Evolutionary conservation across 192 early-diverging fungal genomes (phyloP), one percentile per base, ranked within the genome.

Genomic region (Coemansia sp.): DNA sequence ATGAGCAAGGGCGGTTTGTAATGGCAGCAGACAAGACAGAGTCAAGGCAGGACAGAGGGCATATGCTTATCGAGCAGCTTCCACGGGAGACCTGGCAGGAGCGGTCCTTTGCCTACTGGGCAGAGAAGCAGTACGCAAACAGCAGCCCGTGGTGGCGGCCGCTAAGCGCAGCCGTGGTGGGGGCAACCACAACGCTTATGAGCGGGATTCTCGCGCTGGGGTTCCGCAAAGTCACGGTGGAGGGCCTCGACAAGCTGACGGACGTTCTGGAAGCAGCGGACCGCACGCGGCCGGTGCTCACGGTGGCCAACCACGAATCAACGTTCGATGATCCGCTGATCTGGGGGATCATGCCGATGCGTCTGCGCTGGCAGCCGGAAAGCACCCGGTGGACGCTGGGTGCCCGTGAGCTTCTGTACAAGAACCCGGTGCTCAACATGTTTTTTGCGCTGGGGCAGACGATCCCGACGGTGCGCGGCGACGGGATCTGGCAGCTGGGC

Each of bases 371-470:
- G 54, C 55, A 63, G 30, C 77, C 71, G 1, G 61, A 81, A 6
- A 54, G 73, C 20, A 79, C 87, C 69, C 84, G 93, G 37, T 93
- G 90, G 89, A 86, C 88, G 6, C 71, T 96, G 36, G 90, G 91
- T n/a, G 91, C 93, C 6, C 84, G 84, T 50, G 92, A 96, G 58
- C 84, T 93, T 16, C 88, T 90, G 43, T 96, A 87, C 74, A 84
- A 79, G 20, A 89, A 81, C 63, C 70, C 81, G 80, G 28, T 53
- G 12, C 6, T 63, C 34, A 76, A 69, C 41, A 54, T 60, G 4
- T 88, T 90, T 51, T 93, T 96, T 64, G 76, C 84, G 18, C 75
- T 87, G 12, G 92, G 93, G 14, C 84, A 91, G 61, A 90, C 85
- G 23, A 81, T 93, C 14, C 90, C 93, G 5, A 89, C 85, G 3